phyloP scores from a whole-genome alignment of 495 filamentous ascomycete genomes.

The Daldinia decipiens region DNA sequence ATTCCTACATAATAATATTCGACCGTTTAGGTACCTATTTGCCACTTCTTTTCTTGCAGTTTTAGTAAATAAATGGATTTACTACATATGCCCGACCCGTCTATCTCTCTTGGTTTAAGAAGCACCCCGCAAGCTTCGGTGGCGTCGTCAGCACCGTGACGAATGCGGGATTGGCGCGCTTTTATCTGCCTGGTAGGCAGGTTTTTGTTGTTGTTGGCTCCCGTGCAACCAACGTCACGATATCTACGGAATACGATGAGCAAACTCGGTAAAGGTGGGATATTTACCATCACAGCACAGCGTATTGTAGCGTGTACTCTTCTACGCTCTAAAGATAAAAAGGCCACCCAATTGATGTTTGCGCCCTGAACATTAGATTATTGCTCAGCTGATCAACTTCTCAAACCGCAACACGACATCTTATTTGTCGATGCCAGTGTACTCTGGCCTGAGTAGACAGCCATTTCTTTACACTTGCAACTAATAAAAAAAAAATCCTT shows the following conservation, averaged over 20 bases:
- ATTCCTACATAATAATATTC: background rate
- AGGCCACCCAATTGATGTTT: too few relatives aligned
- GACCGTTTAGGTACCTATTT: background rate
- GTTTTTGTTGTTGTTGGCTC: constrained; percentile 4
- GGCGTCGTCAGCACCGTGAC: constrained; percentile 24
- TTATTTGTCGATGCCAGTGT: constrained; percentile 12
- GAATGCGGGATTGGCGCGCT: constrained; percentile 35
- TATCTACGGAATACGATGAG: constrained; percentile 3
- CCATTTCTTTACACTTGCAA: constrained; percentile 9
- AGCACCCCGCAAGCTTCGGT: constrained; percentile 8
- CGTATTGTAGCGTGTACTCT: too few relatives aligned
- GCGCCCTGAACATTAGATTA: background rate
- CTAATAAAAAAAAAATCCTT: constrained; percentile 4
- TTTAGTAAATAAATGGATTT: constrained; percentile 17
- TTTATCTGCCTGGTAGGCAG: constrained; percentile 24
- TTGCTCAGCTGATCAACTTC: constrained; percentile 28
- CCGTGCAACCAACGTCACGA: constrained; percentile 22
- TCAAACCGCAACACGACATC: constrained; percentile 4
- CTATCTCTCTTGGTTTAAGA: background rate
- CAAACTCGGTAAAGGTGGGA: constrained; percentile 1
- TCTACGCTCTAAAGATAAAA: too few relatives aligned
- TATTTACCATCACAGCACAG: too few relatives aligned
- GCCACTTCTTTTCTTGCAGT: constrained; percentile 5
- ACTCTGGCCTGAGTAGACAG: background rate
- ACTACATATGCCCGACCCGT: background rate